Base-by-base conservation (phyloP, 768 basidiomycete species). In the Tulasnella sp. region DNA sequence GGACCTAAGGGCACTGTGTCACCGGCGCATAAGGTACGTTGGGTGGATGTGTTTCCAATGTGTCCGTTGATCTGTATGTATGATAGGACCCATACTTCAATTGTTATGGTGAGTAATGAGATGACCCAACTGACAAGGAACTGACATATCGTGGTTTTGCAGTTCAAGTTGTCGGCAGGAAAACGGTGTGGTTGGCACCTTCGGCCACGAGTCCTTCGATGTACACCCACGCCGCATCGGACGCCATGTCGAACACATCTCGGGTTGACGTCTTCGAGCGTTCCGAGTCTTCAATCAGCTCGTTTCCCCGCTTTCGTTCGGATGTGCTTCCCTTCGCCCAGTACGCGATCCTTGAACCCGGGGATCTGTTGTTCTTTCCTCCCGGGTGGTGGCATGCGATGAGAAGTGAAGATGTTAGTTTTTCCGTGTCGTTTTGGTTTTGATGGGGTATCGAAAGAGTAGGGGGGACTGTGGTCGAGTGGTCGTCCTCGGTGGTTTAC, bases 331-430 rank as follows among this genome's bases (percentile, higher is more conserved):
- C 79, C 3, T 66, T 71, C 9, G 92, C 87, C 65, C 72, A 73
- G 69, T 58, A 74, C 0, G 87, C 83, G 19, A 74, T 79, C 1
- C 73, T 98, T 1, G 71, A 75, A 53, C 82, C 91, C 1, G 94
- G 93, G 0, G 94, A 98, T 69, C 57, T 93, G 41, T 71, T 98
- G 42, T 85, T 86, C 66, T 83, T 97, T 62, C 94, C 94, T 17
- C 84, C 86, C 3, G 82, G 86, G 27, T 94, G 90, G 90, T 94
- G 90, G 90, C 90, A 94, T 68, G 84, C 83, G 15, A 86, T 90
- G 85, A 78, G 82, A 61, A 83, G 81, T 68, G 86, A 88, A 70
- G 77, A 78, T 21, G 79, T 74, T 36, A 90, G 88, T 70, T 83
- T 88, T 66, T 92, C 89, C 40, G 76, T 92, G 43, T 93, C 91